A percentile compares a stretch with the other conserved stretches of the same genome.
These are phyloP conservation scores for Secale cereale DNA, from an alignment of 176 grass and related monocot species.

Conservation along the genomic window DNA sequence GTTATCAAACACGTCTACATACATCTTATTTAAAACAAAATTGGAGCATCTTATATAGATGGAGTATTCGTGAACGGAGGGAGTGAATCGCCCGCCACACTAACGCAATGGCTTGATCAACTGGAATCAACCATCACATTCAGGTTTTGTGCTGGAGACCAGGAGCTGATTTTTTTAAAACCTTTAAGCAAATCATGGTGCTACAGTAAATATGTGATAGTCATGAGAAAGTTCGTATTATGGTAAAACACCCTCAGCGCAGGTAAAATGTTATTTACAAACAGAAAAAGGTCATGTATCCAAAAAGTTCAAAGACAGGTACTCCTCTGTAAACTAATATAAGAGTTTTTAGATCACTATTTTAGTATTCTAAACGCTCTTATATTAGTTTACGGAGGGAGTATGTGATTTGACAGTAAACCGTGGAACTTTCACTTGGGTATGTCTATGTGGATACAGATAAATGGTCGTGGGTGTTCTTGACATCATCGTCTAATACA, in stretches of 20 bases:
- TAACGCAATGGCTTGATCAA: no score
- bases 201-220: background rate
- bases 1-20: no score
- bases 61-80: no score
- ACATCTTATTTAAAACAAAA: no score
- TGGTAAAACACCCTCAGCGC: background rate
- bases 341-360: no score
- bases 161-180: background rate
- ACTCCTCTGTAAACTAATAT: no score
- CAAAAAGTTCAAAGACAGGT: background rate
- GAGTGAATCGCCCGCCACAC: no score
- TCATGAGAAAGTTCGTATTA: background rate
- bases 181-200: background rate
- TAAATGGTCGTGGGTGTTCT: background rate
- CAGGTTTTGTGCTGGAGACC: background rate
- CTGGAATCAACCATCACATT: background rate
- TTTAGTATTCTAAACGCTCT: no score
- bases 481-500: conserved; percentile 19
- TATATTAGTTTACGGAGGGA: no score
- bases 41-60: no score
- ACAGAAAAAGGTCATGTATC: background rate
- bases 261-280: conserved; percentile 33
- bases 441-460: conserved; percentile 16
- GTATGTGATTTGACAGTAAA: background rate
- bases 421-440: background rate